These are phyloP conservation scores for Graphilbum sp. DNA, from an alignment of 2,329 filamentous ascomycete species.

Conservation along the genomic window DNA sequence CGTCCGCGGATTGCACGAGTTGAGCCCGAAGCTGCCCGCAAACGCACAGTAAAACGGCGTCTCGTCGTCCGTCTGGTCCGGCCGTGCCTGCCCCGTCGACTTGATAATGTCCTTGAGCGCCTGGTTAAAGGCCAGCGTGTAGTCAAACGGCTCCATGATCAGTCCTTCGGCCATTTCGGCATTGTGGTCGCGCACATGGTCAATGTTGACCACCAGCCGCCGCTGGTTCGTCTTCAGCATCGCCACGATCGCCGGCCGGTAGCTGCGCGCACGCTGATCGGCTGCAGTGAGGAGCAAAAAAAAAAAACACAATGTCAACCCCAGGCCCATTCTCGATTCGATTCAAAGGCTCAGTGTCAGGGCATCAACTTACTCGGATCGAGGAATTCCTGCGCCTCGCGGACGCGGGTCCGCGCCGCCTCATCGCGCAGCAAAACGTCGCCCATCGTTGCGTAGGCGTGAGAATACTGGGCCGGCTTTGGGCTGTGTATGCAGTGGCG, in stretches of 20 bases:
- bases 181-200: constrained; percentile 82
- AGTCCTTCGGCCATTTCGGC: constrained; percentile 63
- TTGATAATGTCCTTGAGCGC: constrained; percentile 81
- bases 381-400: constrained; percentile 79
- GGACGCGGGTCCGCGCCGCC: constrained; percentile 66
- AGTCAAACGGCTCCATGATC: constrained; percentile 77
- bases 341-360: no score
- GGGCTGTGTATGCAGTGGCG: background rate
- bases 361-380: constrained; percentile 66
- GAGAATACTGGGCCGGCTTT: background rate
- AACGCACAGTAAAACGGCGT: constrained; percentile 93
- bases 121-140: constrained; percentile 70
- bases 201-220: constrained; percentile 58
- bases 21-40: constrained; percentile 88
- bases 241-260: constrained; percentile 73
- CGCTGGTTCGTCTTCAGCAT: constrained; percentile 55
- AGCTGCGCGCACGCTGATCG: constrained; percentile 47
- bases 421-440: constrained; percentile 65
- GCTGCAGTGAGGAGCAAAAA: no score
- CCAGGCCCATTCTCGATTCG: no score
- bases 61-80: constrained; percentile 62
- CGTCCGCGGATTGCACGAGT: constrained; percentile 85
- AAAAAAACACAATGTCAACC: no score
- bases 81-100: constrained; percentile 58
- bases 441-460: constrained; percentile 39